Evolutionary conservation across 805 yeast genomes (phyloP), one percentile per base, ranked within the genome.

Genomic region (Lachancea fermentati): DNA sequence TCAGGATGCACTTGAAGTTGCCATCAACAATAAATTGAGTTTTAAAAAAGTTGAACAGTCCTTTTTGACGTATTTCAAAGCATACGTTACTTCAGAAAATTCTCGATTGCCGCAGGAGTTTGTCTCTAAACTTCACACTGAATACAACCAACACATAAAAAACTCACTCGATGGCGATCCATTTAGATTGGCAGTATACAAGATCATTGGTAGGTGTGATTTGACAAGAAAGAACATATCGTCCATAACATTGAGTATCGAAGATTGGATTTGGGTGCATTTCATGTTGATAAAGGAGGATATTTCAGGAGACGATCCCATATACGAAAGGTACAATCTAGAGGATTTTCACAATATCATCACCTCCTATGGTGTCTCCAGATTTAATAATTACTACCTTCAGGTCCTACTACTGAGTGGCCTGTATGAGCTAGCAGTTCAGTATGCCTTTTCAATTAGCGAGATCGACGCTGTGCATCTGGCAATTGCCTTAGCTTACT

Each of bases 221-320:
- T 57, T 82, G 55, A 68, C 83, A 35, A 71, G 80, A 61, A 78
- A 79, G 61, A 67, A 75, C 47, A 66, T 89, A 51, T 78, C 94
- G 28, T 60, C 79, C n/a, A 76, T 91, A 22, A 75, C 83, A 29
- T 64, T 79, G 28, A 85, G 94, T 43, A 76, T 89, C 35, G 97
- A 91, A 62, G 97, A 91, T 65, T 91, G 97, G 97, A 62, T 91
- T 36, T 91, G 98, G 98, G 77, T 85, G 57, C 97, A 93, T 62
- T 71, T 93, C 42, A 73, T 79, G 62, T 70, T 91, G 19, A 77
- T 85, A 12, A 76, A 79, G 41, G 91, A 85, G 52, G 73, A 68
- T 34, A 57, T 50, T 29, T 64, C 62, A 13, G 70, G 63, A 13
- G 70, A 67, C 19, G 76, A 70, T 36, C 75, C 82, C 26, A 66